Base-by-base conservation (phyloP, 2,329 filamentous ascomycete genomes). In the Aspergillus fischeri region DNA sequence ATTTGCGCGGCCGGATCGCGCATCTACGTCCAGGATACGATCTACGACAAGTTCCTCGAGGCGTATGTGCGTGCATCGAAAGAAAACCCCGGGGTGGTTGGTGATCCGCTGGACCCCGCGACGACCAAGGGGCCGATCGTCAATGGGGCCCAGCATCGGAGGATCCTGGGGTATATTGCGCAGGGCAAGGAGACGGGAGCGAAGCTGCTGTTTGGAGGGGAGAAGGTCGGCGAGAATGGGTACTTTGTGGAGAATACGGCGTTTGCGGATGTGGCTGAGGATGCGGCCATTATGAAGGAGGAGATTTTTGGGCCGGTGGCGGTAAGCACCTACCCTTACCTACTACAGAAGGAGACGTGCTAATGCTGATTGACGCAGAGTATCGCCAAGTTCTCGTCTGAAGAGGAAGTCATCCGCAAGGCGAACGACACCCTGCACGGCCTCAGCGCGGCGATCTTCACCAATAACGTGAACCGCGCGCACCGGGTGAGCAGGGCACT, bases 211-310 rank as follows among this genome's bases (percentile, higher is more conserved):
- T 64, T 67, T 38, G 67, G 67, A 4, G 67, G 67, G 1, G 54
- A 62, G n/a, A 56, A 47, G 20, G 58, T 67, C 1, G 65, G 64
- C 0, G 51, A 67, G 0, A 63, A 77, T 1, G 85, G 86, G 3
- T 87, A 84, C 68, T 88, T 86, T 72, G 85, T 87, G 65, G 79
- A 83, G 65, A 83, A 83, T 1, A 86, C 84, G 0, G 74, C 86
- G 42, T 78, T 86, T 59, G 77, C 78, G 1, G 77, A 80, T 35
- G 76, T 82, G 2, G 77, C 75, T 2, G 71, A 76, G n/a, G 71
- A 77, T 10, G 83, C 61, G 78, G 59, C 67, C 1, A 75, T 79
- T 25, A 74, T 74, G 35, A 71, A 74, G 0, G 83, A 87, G 61
- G 84, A 86, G 69, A 82, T 81, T 0, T 86, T 86, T 58, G 83